These are phyloP conservation scores for Mortierella sp. DNA, from an alignment of 371 early-diverging fungal genomes.

Conservation along the genomic window DNA sequence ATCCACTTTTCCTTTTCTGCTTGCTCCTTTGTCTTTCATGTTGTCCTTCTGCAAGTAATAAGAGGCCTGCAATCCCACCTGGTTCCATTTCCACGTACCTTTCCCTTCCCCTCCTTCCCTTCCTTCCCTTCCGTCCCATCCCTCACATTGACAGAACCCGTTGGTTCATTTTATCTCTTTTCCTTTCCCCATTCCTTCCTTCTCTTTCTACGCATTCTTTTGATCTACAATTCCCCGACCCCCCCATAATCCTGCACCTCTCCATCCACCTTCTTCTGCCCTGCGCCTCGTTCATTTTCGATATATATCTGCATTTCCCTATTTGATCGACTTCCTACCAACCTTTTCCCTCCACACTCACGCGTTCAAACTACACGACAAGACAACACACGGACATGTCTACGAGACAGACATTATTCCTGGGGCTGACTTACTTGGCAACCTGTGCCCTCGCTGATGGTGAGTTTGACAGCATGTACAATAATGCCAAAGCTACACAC, in stretches of 20 bases:
- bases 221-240: not conserved
- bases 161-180: not conserved
- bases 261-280: not conserved
- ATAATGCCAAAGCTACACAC: no score
- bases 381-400: not conserved
- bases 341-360: not conserved
- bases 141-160: constrained; percentile 2
- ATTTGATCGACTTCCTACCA: no score
- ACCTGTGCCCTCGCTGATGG: not conserved
- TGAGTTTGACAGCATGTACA: not conserved
- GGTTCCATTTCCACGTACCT: not conserved
- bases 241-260: not conserved
- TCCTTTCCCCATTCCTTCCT: not conserved
- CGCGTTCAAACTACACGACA: not conserved
- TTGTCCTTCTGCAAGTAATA: not conserved
- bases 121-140: not conserved
- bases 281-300: no score
- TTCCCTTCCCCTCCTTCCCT: not conserved
- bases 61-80: not conserved
- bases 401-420: not conserved
- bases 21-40: not conserved
- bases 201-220: not conserved
- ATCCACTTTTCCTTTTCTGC: not conserved
- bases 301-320: no score
- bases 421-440: not conserved